Evolutionary conservation across 208 protist species (phyloP).

Genomic region (Crithidia bombi): DNA sequence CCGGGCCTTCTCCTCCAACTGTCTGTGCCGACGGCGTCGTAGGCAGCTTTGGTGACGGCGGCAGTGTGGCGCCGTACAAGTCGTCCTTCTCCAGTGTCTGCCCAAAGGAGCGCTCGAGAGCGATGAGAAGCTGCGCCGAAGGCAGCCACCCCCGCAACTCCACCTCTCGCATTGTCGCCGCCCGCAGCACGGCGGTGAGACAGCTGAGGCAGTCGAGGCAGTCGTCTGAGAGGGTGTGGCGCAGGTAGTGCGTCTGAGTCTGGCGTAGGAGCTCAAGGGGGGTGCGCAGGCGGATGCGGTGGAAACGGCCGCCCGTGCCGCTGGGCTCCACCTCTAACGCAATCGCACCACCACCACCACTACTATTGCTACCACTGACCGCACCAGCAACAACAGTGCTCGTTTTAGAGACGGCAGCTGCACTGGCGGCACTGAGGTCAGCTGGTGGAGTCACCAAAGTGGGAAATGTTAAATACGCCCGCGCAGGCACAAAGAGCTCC

Average conservation of each 20-base stretch:
- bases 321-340: slow-evolving; percentile 62
- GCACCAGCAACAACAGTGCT: not conserved
- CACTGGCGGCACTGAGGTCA: not conserved
- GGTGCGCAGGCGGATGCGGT: slow-evolving; percentile 79
- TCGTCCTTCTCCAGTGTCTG: slow-evolving; percentile 78
- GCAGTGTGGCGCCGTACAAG: slow-evolving; percentile 51
- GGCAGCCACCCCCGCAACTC: slow-evolving; percentile 69
- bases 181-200: slow-evolving; percentile 46
- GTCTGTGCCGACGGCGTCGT: not conserved
- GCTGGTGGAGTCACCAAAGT: slow-evolving; percentile 74
- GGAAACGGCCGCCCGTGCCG: slow-evolving; percentile 83
- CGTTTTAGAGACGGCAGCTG: not conserved
- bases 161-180: slow-evolving; percentile 59
- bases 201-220: slow-evolving; percentile 72
- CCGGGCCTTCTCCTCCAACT: not conserved
- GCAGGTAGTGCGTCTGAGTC: slow-evolving; percentile 69
- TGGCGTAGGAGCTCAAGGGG: slow-evolving; percentile 46
- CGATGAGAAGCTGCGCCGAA: slow-evolving; percentile 73
- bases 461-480: slow-evolving; percentile 71
- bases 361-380: not conserved
- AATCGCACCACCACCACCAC: not conserved
- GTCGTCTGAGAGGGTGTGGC: slow-evolving; percentile 67
- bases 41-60: not conserved
- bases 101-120: slow-evolving; percentile 85
- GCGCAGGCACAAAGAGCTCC: slow-evolving; percentile 75